A percentile compares a stretch with the other conserved stretches of the same genome.
Conservation (phyloP, 352 stramenopile genomes). For the Phytophthora podocarpi region DNA sequence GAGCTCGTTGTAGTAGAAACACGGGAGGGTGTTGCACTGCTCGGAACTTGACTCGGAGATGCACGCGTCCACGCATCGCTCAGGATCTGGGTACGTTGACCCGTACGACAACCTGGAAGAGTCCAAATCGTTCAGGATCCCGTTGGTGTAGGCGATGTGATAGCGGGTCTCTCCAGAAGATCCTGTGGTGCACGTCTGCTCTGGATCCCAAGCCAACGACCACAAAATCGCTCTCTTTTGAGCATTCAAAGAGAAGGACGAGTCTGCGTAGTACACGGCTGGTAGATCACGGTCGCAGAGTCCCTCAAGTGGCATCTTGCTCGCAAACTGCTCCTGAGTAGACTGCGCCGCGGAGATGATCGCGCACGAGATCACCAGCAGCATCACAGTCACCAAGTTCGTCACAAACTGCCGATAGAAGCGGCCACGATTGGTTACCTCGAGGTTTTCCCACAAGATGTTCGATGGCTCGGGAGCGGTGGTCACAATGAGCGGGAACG, state of each 20-base stretch:
- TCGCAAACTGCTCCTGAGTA: conserved; percentile 45
- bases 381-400: conserved; percentile 52
- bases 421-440: conserved; percentile 61
- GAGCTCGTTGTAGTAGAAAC: conserved; percentile 46
- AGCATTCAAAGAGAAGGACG: conserved; percentile 11
- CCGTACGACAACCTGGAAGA: conserved; percentile 12
- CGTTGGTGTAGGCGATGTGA: conserved; percentile 45
- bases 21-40: conserved; percentile 46
- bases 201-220: conserved; percentile 35
- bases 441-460: conserved; percentile 87
- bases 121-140: conserved; percentile 29
- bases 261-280: conserved; percentile 44
- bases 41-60: conserved; percentile 32
- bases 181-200: conserved; percentile 18
- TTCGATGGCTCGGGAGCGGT: conserved; percentile 79
- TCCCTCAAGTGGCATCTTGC: conserved; percentile 36
- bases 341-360: conserved; percentile 56
- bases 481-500: conserved; percentile 49
- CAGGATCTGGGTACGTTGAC: conserved; percentile 13
- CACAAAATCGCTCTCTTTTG: conserved; percentile 23
- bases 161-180: conserved; percentile 26
- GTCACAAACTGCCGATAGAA: conserved; percentile 74
- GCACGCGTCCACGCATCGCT: conserved; percentile 45
- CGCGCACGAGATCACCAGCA: conserved; percentile 45
- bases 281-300: conserved; percentile 46